phyloP scores from a whole-genome alignment of 441 rosid species.

The Adansonia gregorii region DNA sequence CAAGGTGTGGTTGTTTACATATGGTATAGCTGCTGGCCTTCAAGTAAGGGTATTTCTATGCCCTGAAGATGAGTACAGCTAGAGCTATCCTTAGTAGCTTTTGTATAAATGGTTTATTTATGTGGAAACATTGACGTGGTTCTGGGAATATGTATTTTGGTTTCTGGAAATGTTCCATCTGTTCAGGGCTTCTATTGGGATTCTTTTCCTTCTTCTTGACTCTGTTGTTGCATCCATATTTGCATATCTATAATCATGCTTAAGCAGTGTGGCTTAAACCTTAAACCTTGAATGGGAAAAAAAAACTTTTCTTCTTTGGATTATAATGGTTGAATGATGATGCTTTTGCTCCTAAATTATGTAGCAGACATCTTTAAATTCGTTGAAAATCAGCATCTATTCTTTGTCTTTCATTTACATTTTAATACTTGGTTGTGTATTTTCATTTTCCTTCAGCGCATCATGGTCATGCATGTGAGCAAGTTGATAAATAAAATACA shows the following conservation, averaged over 20 bases:
- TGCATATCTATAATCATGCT: slow-evolving; percentile 12
- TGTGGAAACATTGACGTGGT: not conserved
- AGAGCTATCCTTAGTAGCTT: not conserved
- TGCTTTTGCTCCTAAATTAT: slow-evolving; percentile 9
- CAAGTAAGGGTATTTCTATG: not conserved
- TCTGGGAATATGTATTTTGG: slow-evolving; percentile 10
- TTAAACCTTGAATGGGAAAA: slow-evolving; percentile 12
- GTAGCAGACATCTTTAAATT: not conserved
- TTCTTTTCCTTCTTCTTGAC: not conserved
- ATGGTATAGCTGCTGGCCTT: not conserved
- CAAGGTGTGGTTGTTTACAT: not conserved
- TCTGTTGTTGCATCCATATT: not conserved
- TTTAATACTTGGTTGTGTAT: not conserved
- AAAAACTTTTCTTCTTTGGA: not conserved
- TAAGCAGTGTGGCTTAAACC: slow-evolving; percentile 1
- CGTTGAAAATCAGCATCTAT: slow-evolving; percentile 1
- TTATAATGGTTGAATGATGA: not conserved
- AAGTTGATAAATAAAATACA: not conserved
- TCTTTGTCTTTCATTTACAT: not conserved
- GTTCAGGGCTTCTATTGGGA: not conserved
- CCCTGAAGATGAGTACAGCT: slow-evolving; percentile 5
- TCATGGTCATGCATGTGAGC: not conserved
- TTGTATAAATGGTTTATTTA: not conserved
- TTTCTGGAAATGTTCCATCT: not conserved
- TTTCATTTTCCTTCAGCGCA: not conserved